These are phyloP conservation scores for Verticillium tricorpus DNA, from an alignment of 2,329 filamentous ascomycete species.

Conservation along the genomic window DNA sequence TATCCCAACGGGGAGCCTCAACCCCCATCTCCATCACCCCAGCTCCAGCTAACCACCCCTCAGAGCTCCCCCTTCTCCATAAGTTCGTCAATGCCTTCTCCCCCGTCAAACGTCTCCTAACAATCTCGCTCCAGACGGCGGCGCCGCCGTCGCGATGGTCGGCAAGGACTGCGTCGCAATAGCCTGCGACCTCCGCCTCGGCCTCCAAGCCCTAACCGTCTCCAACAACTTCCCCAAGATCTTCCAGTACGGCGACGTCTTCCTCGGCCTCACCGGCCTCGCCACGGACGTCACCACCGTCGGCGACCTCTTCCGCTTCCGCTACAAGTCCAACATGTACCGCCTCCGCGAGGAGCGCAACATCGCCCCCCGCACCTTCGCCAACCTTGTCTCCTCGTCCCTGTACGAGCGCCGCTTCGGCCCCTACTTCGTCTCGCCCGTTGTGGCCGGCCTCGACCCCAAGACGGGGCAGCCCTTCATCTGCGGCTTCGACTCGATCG, in stretches of 20 bases:
- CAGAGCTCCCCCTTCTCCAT: constrained; percentile 92
- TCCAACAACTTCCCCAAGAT: constrained; percentile 99
- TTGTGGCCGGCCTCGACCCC: constrained; percentile 90
- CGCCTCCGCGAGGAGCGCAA: constrained; percentile 94
- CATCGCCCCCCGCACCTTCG: constrained; percentile 91
- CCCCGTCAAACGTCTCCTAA: constrained; percentile 4
- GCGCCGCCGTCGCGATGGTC: constrained; percentile 97
- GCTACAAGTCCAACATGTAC: constrained; percentile 99
- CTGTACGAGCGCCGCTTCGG: constrained; percentile 96
- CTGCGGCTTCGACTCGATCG: constrained; percentile 98
- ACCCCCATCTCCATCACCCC: constrained; percentile 8
- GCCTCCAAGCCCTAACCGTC: constrained; percentile 91
- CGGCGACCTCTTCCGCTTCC: constrained; percentile 95
- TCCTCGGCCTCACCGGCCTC: constrained; percentile 87
- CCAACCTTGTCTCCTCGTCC: constrained; percentile 86
- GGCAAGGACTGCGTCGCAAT: constrained; percentile 99
- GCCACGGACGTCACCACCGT: constrained; percentile 95
- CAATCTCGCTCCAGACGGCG: constrained; percentile 57
- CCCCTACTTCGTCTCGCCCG: constrained; percentile 92
- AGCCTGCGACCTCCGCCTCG: constrained; percentile 96
- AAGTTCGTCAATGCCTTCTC: constrained; percentile 55
- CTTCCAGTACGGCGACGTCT: constrained; percentile 94
- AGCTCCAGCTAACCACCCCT: constrained; percentile 23
- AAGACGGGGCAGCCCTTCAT: constrained; percentile 95
- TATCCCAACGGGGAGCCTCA: constrained; percentile 8